Percentiles rank a stretch among this genome's conserved stretches.
Conservation (phyloP, 257 asterid species). For the Hygrophila difformis region DNA sequence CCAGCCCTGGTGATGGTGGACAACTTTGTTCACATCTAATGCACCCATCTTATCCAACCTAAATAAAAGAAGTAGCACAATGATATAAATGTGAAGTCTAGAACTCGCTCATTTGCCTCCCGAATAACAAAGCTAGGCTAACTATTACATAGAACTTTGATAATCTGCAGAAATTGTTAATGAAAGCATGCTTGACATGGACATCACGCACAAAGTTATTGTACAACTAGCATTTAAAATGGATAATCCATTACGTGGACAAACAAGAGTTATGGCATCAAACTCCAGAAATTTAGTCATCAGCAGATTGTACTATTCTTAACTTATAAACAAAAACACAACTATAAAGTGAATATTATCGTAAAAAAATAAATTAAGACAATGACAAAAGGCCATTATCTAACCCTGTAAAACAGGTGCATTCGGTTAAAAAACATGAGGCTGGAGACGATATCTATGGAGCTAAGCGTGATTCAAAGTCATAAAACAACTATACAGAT, state of each 20-base stretch:
- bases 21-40: slow-evolving; percentile 64
- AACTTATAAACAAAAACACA: no score
- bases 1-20: slow-evolving; percentile 70
- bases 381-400: no score
- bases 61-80: slow-evolving; percentile 7
- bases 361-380: no score
- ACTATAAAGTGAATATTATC: no score
- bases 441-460: no score
- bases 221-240: background rate
- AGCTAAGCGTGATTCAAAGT: no score
- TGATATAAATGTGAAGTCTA: slow-evolving; percentile 4
- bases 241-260: no score
- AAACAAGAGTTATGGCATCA: no score
- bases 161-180: background rate
- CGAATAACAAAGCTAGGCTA: background rate
- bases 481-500: background rate
- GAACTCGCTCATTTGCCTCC: background rate
- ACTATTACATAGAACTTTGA: background rate
- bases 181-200: background rate
- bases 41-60: slow-evolving; percentile 87
- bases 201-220: slow-evolving; percentile 1
- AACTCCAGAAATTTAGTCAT: no score
- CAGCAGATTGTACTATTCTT: no score
- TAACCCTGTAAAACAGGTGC: no score
- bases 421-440: no score